Base-by-base conservation (phyloP, 2,329 filamentous ascomycete genomes). In the Phialemonium atrogriseum region DNA sequence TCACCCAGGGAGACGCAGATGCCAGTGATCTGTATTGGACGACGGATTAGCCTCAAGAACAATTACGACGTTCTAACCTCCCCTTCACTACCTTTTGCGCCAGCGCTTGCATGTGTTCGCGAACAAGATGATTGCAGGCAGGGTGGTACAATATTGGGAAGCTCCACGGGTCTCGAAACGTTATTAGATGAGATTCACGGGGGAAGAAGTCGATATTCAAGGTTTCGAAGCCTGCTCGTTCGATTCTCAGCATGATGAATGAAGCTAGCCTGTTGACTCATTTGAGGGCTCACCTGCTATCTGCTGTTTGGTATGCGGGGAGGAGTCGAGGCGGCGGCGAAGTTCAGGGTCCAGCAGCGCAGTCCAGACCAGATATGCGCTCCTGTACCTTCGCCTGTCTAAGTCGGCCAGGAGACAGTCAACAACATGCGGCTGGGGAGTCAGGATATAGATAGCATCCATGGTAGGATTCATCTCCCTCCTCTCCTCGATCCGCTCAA, bases 351-450 rank as follows among this genome's bases (percentile, higher is more conserved):
- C 76, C 30, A 93, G 70, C 37, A 86, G 70, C 59, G 66, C 59
- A 8, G 83, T 94, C 89, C 91, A 98, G 40, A 96, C 74, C 38
- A 98, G 58, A 58, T 79, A 89, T 30, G 77, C 71, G 48, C 72
- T 81, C 43, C 77, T 72, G 60, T 98, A 98, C 52, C 85, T 77
- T 44, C 77, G 73, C 47, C 80, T 76, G 50, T 94, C 85, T 40
- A 96, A 81, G 56, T 98, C 91, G 50, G 88, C 86, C 61, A 96
- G 77, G 27, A 98, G 68, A 54, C 88, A 95, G 49, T 96, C 89
- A 48, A 96, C 82, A 41, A 94, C 85, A 55, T 94, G 84, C 6
- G 85, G 69, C 48, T 84, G 74, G 7, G 91, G 84, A 0, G 88
- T 83, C 35, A 98, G 71, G 38, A 98, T 68, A 62, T 96, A 98